Percentiles rank a stretch among this genome's conserved stretches.
phyloP scores from a whole-genome alignment of 495 filamentous ascomycete species.

The Peziza echinospora region DNA sequence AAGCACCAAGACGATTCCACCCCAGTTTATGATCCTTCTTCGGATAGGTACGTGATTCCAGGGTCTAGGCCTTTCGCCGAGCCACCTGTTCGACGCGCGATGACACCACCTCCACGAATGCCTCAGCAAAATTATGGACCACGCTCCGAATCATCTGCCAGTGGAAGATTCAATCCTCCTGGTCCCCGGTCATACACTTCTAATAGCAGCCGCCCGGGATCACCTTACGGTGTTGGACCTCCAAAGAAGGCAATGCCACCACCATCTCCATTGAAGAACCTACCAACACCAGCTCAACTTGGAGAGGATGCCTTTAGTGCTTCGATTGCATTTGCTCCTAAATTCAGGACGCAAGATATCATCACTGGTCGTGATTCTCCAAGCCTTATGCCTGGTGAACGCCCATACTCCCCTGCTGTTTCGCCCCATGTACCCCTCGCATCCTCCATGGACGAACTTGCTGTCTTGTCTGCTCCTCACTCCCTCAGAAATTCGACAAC shows the following conservation, averaged over 20 bases:
- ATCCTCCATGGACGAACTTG: slow-evolving; percentile 69
- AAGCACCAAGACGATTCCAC: slow-evolving; percentile 22
- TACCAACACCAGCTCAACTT: slow-evolving; percentile 72
- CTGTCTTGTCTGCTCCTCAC: slow-evolving; percentile 71
- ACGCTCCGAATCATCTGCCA: slow-evolving; percentile 26
- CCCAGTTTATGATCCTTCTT: slow-evolving; percentile 48
- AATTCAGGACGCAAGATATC: slow-evolving; percentile 39
- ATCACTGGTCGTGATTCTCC: slow-evolving; percentile 44
- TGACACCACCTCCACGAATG: slow-evolving; percentile 80
- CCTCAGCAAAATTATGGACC: slow-evolving; percentile 48
- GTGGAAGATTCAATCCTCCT: slow-evolving; percentile 26
- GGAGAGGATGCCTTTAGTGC: slow-evolving; percentile 61
- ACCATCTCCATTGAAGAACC: slow-evolving; percentile 45
- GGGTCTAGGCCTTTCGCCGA: slow-evolving; percentile 47
- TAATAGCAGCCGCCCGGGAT: slow-evolving; percentile 15
- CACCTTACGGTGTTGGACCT: slow-evolving; percentile 19
- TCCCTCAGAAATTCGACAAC: slow-evolving; percentile 70
- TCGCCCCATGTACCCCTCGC: slow-evolving; percentile 54
- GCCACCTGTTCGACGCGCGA: slow-evolving; percentile 68
- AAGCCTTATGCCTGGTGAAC: slow-evolving; percentile 53
- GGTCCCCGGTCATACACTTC: slow-evolving; percentile 23
- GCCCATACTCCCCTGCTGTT: slow-evolving; percentile 49
- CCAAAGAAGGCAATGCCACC: slow-evolving; percentile 46
- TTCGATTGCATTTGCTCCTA: slow-evolving; percentile 75
- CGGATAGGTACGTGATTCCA: slow-evolving; percentile 51